A percentile compares a stretch with the other conserved stretches of the same genome.
Conservation (phyloP, 1,284 basidiomycete species). For the Wallemia hederae region DNA sequence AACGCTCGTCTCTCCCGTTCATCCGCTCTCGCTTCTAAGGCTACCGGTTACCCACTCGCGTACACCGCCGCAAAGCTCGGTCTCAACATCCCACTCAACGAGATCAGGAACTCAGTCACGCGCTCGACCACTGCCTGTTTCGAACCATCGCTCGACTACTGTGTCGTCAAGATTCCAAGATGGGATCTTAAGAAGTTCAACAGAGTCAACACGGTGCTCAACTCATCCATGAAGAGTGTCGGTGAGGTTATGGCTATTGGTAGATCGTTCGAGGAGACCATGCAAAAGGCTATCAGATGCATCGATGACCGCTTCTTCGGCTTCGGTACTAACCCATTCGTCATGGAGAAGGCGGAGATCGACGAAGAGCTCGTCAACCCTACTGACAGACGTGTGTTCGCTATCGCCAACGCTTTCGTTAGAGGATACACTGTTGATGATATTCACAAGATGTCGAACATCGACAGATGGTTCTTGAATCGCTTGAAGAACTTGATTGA, state of each 20-base stretch:
- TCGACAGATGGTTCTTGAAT: conserved; percentile 92
- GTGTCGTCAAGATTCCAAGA: conserved; percentile 90
- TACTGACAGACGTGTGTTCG: conserved; percentile 73
- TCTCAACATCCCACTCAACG: conserved; percentile 83
- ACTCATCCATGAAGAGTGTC: conserved; percentile 93
- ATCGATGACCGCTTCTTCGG: conserved; percentile 86
- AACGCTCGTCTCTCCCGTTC: conserved; percentile 97
- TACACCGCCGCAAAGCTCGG: conserved; percentile 97
- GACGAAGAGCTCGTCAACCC: conserved; percentile 65
- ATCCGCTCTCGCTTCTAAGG: conserved; percentile 90
- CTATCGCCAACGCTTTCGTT: conserved; percentile 62
- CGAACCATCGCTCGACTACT: conserved; percentile 88
- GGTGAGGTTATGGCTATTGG: conserved; percentile 99
- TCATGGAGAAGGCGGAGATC: conserved; percentile 26
- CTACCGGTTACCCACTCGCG: conserved; percentile 89
- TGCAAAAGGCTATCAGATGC: conserved; percentile 87
- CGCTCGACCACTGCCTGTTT: conserved; percentile 92
- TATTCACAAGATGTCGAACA: conserved; percentile 86
- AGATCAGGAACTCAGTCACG: conserved; percentile 91
- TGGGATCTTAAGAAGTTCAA: conserved; percentile 98
- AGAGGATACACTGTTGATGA: conserved; percentile 79
- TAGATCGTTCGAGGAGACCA: conserved; percentile 87
- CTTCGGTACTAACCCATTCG: conserved; percentile 35
- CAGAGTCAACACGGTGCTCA: conserved; percentile 57
- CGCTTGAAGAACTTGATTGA: conserved; percentile 54